Conservation (phyloP, 352 stramenopile genomes). For the Globisporangium rhizosaccharum region DNA sequence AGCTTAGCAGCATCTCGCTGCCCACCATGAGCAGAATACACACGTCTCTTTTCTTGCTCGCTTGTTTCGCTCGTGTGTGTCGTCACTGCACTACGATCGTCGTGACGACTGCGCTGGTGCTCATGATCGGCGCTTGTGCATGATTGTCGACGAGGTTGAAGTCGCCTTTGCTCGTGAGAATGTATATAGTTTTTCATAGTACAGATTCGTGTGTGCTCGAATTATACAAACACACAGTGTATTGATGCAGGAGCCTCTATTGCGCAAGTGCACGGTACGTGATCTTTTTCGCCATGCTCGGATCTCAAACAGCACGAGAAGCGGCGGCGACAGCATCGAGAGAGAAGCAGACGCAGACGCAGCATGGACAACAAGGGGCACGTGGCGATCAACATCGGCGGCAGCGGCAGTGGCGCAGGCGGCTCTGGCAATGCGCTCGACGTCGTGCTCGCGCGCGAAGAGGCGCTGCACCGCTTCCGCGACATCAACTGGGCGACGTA, state of each 20-base stretch:
- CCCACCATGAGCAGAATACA: no score
- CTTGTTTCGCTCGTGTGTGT: no score
- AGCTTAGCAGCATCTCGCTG: no score
- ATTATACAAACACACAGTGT: neutral
- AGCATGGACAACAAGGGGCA: conserved; percentile 58
- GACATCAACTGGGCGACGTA: conserved; percentile 90
- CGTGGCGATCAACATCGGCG: conserved; percentile 63
- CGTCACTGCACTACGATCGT: no score
- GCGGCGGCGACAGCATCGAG: neutral
- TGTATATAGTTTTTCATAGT: neutral
- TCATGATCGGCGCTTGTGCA: no score
- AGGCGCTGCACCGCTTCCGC: conserved; percentile 82
- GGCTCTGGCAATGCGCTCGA: conserved; percentile 44
- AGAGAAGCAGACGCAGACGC: neutral
- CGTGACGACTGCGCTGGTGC: no score
- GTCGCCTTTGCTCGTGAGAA: no score
- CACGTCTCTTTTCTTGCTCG: no score
- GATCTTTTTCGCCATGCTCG: neutral
- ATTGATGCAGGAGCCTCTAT: neutral
- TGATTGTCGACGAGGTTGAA: no score
- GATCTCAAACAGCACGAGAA: neutral
- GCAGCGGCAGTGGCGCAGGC: conserved; percentile 27
- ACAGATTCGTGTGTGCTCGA: neutral
- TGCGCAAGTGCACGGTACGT: neutral
- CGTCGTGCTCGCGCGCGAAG: conserved; percentile 66